Conservation (phyloP, 2,329 filamentous ascomycete genomes). For the Sphaerulina populicola region DNA sequence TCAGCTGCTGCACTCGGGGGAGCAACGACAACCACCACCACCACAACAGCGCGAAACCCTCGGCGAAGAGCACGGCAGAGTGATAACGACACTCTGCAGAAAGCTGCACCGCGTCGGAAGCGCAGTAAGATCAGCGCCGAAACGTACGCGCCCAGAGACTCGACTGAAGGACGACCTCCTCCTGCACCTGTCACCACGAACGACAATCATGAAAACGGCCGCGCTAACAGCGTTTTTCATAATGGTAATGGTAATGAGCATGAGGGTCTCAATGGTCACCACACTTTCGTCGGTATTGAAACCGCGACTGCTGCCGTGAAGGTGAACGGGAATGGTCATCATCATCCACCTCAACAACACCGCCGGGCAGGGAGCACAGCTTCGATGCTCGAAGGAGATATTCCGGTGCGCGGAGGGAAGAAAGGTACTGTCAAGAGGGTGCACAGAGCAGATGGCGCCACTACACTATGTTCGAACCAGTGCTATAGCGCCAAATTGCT, state of each 20-base stretch:
- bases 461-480: constrained; percentile 62
- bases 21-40: too few relatives aligned
- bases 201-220: constrained; percentile 12
- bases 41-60: constrained; percentile 36
- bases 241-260: too few relatives aligned
- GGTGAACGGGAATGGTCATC: constrained; percentile 12
- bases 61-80: constrained; percentile 39
- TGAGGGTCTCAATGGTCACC: constrained; percentile 19
- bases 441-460: constrained; percentile 28
- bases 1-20: constrained; percentile 28
- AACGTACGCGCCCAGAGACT: constrained; percentile 30
- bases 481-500: constrained; percentile 81
- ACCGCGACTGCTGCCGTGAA: not conserved
- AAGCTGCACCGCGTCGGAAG: constrained; percentile 38
- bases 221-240: not conserved
- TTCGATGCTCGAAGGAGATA: constrained; percentile 8
- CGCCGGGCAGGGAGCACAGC: constrained; percentile 11
- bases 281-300: not conserved
- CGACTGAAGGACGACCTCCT: constrained; percentile 9
- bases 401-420: constrained; percentile 22
- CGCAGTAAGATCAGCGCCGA: constrained; percentile 42
- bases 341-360: constrained; percentile 4
- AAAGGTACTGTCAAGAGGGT: constrained; percentile 26
- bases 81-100: constrained; percentile 37
- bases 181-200: constrained; percentile 3